Evolutionary conservation across 345 rosid species (phyloP).

Genomic region (Durio zibethinus): DNA sequence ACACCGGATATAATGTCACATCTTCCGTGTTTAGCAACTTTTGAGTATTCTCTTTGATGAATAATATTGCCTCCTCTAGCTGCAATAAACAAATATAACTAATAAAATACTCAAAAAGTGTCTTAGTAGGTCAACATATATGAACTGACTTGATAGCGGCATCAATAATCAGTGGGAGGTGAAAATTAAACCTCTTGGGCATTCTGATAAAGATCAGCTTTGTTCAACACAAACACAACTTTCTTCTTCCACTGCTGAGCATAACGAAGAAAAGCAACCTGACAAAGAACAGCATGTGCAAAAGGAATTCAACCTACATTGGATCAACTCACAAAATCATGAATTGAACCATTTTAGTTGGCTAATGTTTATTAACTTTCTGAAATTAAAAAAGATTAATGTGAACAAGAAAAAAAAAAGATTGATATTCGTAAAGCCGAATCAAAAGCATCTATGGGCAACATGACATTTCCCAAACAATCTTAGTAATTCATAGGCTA

Average conservation of each 20-base stretch:
- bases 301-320: not conserved
- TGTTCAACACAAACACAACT: constrained; percentile 83
- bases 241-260: constrained; percentile 96
- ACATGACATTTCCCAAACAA: not conserved
- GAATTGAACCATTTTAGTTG: not conserved
- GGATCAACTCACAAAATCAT: not conserved
- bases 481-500: not conserved
- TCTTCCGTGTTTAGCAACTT: constrained; percentile 72
- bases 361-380: not conserved
- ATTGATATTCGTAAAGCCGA: not conserved
- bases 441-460: not conserved
- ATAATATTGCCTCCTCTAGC: constrained; percentile 87
- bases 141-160: constrained; percentile 4
- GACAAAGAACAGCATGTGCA: constrained; percentile 16
- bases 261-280: constrained; percentile 92
- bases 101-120: not conserved
- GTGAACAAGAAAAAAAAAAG: not conserved
- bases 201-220: constrained; percentile 81
- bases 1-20: constrained; percentile 74
- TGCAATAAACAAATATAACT: constrained; percentile 33
- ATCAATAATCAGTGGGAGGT: constrained; percentile 17
- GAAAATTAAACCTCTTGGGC: constrained; percentile 56
- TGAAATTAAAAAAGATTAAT: not conserved
- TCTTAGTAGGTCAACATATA: not conserved
- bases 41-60: constrained; percentile 64